Conservation (phyloP, 257 asterid genomes). For the Vinca minor region DNA sequence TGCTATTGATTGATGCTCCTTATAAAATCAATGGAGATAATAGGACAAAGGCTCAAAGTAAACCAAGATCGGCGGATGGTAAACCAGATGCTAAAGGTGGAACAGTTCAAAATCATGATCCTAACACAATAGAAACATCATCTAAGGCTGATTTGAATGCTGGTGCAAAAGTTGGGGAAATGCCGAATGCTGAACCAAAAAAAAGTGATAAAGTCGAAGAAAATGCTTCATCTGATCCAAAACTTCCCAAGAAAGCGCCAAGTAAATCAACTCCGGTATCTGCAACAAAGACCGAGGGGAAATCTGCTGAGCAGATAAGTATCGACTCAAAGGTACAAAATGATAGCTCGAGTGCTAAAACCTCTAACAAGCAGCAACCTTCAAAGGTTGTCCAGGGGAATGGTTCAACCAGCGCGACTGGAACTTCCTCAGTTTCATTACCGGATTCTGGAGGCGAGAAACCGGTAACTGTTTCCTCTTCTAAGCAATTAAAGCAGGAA, state of each 20-base stretch:
- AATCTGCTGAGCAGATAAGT: conserved; percentile 34
- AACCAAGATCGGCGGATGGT: conserved; percentile 36
- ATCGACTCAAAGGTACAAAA: conserved; percentile 25
- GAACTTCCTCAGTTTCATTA: conserved; percentile 19
- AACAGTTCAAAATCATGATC: conserved; percentile 29
- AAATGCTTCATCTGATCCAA: conserved; percentile 32
- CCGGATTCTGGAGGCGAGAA: conserved; percentile 29
- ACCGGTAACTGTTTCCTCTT: conserved; percentile 20
- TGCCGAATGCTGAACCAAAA: conserved; percentile 28
- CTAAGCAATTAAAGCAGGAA: conserved; percentile 42
- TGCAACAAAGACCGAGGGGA: conserved; percentile 30
- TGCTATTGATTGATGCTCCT: conserved; percentile 67
- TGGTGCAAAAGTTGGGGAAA: conserved; percentile 39
- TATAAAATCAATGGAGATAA: conserved; percentile 76
- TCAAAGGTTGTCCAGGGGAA: conserved; percentile 34
- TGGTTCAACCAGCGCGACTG: neutral
- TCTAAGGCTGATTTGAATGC: conserved; percentile 33
- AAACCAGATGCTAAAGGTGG: conserved; percentile 44
- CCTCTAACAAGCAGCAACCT: conserved; percentile 28
- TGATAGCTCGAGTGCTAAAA: too few relatives aligned
- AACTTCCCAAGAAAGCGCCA: conserved; percentile 25
- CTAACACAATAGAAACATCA: conserved; percentile 35
- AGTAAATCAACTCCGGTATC: conserved; percentile 28
- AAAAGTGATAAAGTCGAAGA: conserved; percentile 31
- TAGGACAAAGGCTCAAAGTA: conserved; percentile 46